Percentiles rank a stretch among this genome's conserved stretches.
Conservation (phyloP, 1,139 yeast genomes). For the Yamadazyma dushanensis region DNA sequence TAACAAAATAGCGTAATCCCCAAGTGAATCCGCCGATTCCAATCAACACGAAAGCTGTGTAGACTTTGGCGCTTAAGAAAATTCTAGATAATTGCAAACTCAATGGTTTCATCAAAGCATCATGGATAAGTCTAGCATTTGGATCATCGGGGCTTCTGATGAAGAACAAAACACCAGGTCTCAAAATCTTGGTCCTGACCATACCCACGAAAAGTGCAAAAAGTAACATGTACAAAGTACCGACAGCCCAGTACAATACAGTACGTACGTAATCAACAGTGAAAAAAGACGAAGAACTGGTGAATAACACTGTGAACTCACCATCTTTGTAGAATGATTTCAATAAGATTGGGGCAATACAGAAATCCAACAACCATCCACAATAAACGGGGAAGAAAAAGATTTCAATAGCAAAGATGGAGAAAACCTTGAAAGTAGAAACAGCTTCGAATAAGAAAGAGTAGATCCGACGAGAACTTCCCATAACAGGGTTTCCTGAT, state of each 20-base stretch:
- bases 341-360: constrained; percentile 56
- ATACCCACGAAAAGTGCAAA: constrained; percentile 87
- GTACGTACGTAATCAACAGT: constrained; percentile 24
- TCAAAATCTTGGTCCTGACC: constrained; percentile 68
- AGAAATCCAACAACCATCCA: constrained; percentile 74
- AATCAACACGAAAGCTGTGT: constrained; percentile 65
- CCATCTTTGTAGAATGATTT: constrained; percentile 15
- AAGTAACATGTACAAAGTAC: constrained; percentile 83
- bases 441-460: constrained; percentile 52
- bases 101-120: constrained; percentile 79
- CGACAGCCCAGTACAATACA: constrained; percentile 64
- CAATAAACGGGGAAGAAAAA: constrained; percentile 84
- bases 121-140: constrained; percentile 82
- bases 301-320: constrained; percentile 20
- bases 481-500: constrained; percentile 45
- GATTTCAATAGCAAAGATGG: constrained; percentile 76
- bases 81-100: constrained; percentile 72
- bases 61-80: constrained; percentile 71
- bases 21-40: constrained; percentile 75
- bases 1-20: constrained; percentile 36
- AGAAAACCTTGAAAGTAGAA: constrained; percentile 67
- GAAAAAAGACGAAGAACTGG: constrained; percentile 24
- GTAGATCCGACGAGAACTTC: constrained; percentile 50
- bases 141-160: constrained; percentile 96
- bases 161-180: constrained; percentile 89